Percentiles rank a stretch among this genome's conserved stretches.
These are phyloP conservation scores for Fusarium chuoi DNA, from an alignment of 2,329 filamentous ascomycete genomes.

Conservation along the genomic window DNA sequence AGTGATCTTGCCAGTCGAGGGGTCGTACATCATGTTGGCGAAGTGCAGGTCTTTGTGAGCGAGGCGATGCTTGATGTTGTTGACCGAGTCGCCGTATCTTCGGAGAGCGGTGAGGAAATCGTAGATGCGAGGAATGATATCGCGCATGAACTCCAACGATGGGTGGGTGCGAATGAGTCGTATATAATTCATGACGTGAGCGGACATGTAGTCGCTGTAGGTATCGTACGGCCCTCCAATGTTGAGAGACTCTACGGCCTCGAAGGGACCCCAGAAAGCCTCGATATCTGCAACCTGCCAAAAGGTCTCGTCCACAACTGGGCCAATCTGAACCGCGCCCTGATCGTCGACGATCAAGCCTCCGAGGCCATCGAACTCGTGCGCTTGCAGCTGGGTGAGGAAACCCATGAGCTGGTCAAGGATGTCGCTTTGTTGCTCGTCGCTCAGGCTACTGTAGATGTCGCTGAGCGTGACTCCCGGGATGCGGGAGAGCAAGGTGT, in stretches of 20 bases:
- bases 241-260: not conserved
- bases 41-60: not conserved
- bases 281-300: not conserved
- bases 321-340: not conserved
- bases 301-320: not conserved
- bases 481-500: not conserved
- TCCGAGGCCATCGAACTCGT: not conserved
- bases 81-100: accelerated
- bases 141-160: accelerated
- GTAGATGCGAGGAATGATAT: accelerated
- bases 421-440: accelerated
- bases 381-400: not conserved
- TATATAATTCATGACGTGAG: accelerated
- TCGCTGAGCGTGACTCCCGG: not conserved
- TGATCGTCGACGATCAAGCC: accelerated
- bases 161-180: not conserved
- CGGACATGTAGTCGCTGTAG: accelerated
- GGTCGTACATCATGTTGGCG: not conserved
- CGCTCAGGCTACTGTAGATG: not conserved
- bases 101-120: not conserved
- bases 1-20: accelerated
- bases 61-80: not conserved
- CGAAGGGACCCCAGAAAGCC: not conserved
- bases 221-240: not conserved
- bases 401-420: not conserved